These are phyloP conservation scores for Suillus fuscotomentosus DNA, from an alignment of 768 basidiomycete genomes.

Conservation along the genomic window DNA sequence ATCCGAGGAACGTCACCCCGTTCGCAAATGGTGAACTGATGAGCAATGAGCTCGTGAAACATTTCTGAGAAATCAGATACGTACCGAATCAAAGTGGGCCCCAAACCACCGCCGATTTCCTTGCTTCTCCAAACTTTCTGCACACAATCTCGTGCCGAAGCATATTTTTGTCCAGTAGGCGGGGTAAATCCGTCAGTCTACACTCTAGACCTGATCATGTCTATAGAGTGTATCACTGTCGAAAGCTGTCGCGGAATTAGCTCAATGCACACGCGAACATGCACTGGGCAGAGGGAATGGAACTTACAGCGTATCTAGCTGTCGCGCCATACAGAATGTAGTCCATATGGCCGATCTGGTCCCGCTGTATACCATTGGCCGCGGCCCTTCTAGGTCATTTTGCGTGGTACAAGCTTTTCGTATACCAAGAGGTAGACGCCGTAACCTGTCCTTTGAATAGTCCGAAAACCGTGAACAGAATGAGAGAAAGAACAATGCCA, in stretches of 20 bases:
- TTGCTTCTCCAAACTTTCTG: constrained; percentile 81
- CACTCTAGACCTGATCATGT: constrained; percentile 95
- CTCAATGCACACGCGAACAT: constrained; percentile 2
- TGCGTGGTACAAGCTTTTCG: constrained; percentile 28
- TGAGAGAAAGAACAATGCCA: no score
- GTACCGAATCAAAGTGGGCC: constrained; percentile 88
- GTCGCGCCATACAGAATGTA: constrained; percentile 78
- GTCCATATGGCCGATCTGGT: constrained; percentile 74
- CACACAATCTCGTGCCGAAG: constrained; percentile 78
- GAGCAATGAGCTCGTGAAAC: constrained; percentile 10
- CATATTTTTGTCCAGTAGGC: constrained; percentile 78
- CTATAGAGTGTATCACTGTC: constrained; percentile 93
- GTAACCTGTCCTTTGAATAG: no score
- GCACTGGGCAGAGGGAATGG: background rate
- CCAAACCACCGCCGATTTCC: constrained; percentile 72
- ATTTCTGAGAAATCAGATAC: constrained; percentile 21
- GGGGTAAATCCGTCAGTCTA: constrained; percentile 89
- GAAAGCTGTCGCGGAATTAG: constrained; percentile 54
- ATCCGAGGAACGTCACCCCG: constrained; percentile 96
- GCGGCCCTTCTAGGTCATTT: constrained; percentile 55
- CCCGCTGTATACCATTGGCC: constrained; percentile 56
- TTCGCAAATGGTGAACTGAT: constrained; percentile 93
- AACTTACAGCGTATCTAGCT: constrained; percentile 85
- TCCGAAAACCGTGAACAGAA: no score
- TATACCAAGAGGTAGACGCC: no score